Evolutionary conservation across 108 stramenopile species (phyloP), one percentile per base, ranked within the genome.

Genomic region (Pseudonitzschia delicatissima): DNA sequence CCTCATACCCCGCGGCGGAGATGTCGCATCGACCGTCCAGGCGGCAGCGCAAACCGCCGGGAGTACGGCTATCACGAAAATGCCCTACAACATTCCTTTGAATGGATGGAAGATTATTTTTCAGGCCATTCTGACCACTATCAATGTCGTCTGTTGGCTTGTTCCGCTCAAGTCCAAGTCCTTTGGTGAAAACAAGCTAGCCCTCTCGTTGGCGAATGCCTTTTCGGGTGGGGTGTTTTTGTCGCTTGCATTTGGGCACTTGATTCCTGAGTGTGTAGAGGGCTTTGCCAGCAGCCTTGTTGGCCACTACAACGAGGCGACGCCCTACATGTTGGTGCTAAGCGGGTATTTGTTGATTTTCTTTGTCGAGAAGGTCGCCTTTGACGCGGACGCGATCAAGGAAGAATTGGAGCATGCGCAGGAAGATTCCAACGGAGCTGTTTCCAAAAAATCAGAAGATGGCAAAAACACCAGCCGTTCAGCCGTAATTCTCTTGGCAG

Each of bases 171-270:
- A 76, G 59, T 78, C 72, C 51, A 93, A 93, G 67, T 83, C 87
- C 45, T 87, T 97, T 12, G 62, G 83, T 0, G 85, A 87, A 57
- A 93, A 94, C 67, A 84, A 92, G 69, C 42, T 89, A 35, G 86
- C 81, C 15, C 79, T 97, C 4, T 69, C 73, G 32, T 57, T 98
- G 64, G 96, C 96, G n/a, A 97, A 96, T 74, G 89, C 96, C 63
- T 98, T 98, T 76, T 87, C 90, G 29, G 98, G 98, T 11, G 98
- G 98, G 27, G 95, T 98, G 44, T 98, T 98, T 73, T 73, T 98
- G 37, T 85, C 84, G 13, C 74, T 98, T 51, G 96, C 96, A 27
- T 97, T 98, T 74, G 95, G 95, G 4, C 98, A 98, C 79, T 82
- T 98, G 78, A 87, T 98, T 52, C 98, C 98, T 2, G 95, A 98